These are phyloP conservation scores for Thinopyrum elongatum DNA, from an alignment of 176 grass and related monocot genomes.

Conservation along the genomic window DNA sequence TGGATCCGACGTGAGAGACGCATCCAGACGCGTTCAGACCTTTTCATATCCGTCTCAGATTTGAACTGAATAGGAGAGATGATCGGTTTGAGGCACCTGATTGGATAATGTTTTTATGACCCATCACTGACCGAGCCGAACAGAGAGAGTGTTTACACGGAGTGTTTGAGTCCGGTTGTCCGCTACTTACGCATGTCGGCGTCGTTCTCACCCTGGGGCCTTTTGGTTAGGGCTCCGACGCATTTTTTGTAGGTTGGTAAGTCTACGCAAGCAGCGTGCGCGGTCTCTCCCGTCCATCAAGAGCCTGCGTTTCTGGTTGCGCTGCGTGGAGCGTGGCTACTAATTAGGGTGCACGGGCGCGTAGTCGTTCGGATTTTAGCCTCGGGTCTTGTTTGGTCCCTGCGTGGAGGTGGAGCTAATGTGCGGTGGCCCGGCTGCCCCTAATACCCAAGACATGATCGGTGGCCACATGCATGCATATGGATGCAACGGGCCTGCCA, in stretches of 20 bases:
- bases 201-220: not conserved
- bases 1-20: too few species aligned
- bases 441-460: not conserved
- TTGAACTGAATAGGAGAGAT: too few species aligned
- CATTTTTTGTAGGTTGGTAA: not conserved
- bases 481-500: not conserved
- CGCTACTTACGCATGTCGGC: not conserved
- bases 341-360: not conserved
- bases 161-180: too few species aligned
- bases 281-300: not conserved
- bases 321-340: not conserved
- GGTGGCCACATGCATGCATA: not conserved
- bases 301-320: slow-evolving; percentile 41
- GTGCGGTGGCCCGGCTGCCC: not conserved
- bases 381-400: not conserved
- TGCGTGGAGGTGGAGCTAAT: not conserved
- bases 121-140: too few species aligned
- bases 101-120: too few species aligned
- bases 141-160: too few species aligned
- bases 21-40: too few species aligned
- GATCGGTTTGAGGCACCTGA: too few species aligned
- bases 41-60: too few species aligned
- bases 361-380: not conserved
- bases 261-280: not conserved
- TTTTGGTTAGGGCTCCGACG: not conserved